Conservation (phyloP, 2,329 filamentous ascomycete species). For the Rutstroemia sp. region DNA sequence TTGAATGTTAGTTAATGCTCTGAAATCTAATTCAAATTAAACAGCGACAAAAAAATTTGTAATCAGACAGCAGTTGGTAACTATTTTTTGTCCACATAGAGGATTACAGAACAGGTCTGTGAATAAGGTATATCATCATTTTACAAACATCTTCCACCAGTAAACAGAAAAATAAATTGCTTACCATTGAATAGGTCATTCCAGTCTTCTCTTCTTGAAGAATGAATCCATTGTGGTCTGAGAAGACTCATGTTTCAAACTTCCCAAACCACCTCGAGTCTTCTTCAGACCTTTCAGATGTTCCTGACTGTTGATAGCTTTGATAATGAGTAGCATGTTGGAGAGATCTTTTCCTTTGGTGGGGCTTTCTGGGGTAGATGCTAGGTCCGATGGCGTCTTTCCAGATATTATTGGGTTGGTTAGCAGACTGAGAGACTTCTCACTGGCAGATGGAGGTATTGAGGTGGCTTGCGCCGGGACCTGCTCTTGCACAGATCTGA, state of each 20-base stretch:
- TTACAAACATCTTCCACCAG: constrained; percentile 25
- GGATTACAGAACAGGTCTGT: constrained; percentile 78
- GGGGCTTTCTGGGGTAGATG: neutral
- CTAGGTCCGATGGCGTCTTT: neutral
- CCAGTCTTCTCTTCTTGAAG: constrained; percentile 52
- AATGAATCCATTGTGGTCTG: constrained; percentile 74
- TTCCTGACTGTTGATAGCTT: constrained; percentile 58
- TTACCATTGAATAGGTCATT: constrained; percentile 8
- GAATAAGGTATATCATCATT: constrained; percentile 66
- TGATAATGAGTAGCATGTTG: constrained; percentile 42
- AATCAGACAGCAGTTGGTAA: constrained; percentile 79
- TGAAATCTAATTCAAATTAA: neutral
- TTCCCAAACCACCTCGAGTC: constrained; percentile 77
- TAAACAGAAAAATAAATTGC: constrained; percentile 16
- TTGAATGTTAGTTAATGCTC: constrained; percentile 7
- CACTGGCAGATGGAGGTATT: neutral
- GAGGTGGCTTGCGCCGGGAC: neutral
- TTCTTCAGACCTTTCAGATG: constrained; percentile 71
- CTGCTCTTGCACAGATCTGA: constrained; percentile 12
- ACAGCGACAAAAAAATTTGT: constrained; percentile 12
- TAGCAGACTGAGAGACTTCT: neutral
- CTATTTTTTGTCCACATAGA: constrained; percentile 60
- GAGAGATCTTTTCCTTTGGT: neutral
- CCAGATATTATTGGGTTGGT: neutral
- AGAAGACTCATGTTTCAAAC: constrained; percentile 62